Percentiles rank a stretch among this genome's conserved stretches.
Conservation (phyloP, 2,329 filamentous ascomycete species). For the Diaporthe sp. region DNA sequence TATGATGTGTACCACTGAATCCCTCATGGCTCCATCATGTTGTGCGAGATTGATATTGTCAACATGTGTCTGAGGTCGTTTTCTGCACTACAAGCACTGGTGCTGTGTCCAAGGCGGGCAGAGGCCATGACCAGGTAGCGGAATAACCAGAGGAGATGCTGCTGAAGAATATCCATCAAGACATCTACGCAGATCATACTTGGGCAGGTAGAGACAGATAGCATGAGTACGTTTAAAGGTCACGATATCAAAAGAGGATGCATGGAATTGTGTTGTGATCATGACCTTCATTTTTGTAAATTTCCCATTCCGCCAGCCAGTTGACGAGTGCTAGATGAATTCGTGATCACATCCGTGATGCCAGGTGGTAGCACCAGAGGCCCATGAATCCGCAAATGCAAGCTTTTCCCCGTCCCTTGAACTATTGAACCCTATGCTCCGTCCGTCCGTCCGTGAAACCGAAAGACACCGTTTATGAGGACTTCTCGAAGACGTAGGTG, state of each 20-base stretch:
- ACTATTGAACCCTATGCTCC: constrained; percentile 33
- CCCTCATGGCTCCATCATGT: neutral
- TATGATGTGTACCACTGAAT: neutral
- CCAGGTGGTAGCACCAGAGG: constrained; percentile 8
- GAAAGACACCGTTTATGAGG: constrained; percentile 54
- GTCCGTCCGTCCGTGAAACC: constrained; percentile 39
- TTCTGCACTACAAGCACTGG: no score
- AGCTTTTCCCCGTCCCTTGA: constrained; percentile 36
- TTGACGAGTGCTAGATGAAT: constrained; percentile 35
- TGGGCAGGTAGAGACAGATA: neutral
- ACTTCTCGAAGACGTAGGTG: constrained; percentile 81
- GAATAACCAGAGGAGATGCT: neutral
- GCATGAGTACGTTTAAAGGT: fast-evolving
- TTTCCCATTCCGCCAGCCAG: constrained; percentile 32
- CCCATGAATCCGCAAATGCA: constrained; percentile 29
- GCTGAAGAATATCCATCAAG: neutral
- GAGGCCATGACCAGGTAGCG: neutral
- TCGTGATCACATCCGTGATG: constrained; percentile 29
- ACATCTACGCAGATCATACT: neutral
- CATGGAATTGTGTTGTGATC: constrained; percentile 16
- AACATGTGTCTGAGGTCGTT: no score
- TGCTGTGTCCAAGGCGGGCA: neutral
- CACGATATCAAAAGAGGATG: neutral
- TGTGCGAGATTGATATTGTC: no score
- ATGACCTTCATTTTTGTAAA: constrained; percentile 35